Evolutionary conservation across 306 rosid species (phyloP), one percentile per base, ranked within the genome.

Genomic region (Cajanus cajan): DNA sequence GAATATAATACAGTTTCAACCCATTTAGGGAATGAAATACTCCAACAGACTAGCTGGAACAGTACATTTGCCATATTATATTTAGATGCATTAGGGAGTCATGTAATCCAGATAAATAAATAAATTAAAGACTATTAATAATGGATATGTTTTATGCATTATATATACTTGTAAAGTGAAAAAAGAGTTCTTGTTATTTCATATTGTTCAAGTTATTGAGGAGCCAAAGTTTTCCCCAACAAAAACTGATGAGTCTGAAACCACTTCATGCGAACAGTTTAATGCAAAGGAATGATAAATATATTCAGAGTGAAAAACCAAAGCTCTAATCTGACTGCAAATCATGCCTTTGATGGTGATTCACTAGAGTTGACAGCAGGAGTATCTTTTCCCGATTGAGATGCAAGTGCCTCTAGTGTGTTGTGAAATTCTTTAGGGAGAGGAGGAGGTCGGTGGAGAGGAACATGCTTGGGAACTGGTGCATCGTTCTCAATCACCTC

Each of bases 401-500:
- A 57, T 68, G 48, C 4, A 51, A 88, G 36, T n/a, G 80, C 77
- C 50, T 82, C 94, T 8, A 95, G 85, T 14, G 96, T 89, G 6
- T 85, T 73, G 77, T 82, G 85, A 57, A 90, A 95, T 78, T 90
- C 90, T 78, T 80, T 82, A 1, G 98, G 98, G 43, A 92, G 97
- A 48, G 92, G 96, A 64, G 89, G 90, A 28, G 97, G 97, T 73
- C 96, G 88, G 87, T 92, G 97, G 45, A 83, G 74, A 39, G 97
- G 97, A 69, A 94, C 78, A 6, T 94, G 98, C 84, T 84, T 89
- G 7, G 98, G 97, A 88, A 92, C 89, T 31, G 97, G 96, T 62
- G 98, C 94, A 76, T 91, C 88, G 15, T 95, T 89, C 87, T 93
- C 98, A 5, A 95, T 81, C 79, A 93, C 89, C 87, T 95, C 99